Evolutionary conservation across 2,329 filamentous ascomycete species (phyloP).

Genomic region (Calonectria leucothoes): DNA sequence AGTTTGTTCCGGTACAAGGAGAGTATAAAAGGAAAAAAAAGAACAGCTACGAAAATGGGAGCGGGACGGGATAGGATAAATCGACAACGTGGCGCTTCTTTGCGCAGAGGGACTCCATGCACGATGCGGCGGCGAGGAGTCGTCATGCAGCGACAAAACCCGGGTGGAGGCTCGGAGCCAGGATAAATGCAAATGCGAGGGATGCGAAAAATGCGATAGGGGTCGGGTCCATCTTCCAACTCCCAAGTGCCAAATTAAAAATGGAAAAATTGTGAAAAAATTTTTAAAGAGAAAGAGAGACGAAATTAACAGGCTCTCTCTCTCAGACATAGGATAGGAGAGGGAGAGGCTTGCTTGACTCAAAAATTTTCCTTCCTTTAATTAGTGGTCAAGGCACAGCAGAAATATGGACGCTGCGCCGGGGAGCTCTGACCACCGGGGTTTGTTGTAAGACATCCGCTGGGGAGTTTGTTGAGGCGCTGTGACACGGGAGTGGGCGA

Average conservation of each 20-base stretch:
- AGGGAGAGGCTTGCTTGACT: background rate
- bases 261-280: too few species aligned
- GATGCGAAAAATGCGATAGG: conserved; percentile 2
- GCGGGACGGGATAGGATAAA: background rate
- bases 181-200: background rate
- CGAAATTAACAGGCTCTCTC: background rate
- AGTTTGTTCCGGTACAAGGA: conserved; percentile 9
- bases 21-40: too few species aligned
- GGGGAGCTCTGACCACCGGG: conserved; percentile 16
- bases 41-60: conserved; percentile 3
- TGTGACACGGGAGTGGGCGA: background rate
- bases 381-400: background rate
- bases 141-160: conserved; percentile 9
- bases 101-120: conserved; percentile 16
- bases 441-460: conserved; percentile 5
- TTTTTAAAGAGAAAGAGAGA: too few species aligned
- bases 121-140: conserved; percentile 12
- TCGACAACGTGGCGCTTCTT: conserved; percentile 13
- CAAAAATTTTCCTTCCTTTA: background rate
- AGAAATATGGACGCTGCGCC: background rate
- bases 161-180: background rate
- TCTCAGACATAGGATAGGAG: background rate
- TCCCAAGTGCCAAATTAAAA: background rate
- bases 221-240: background rate
- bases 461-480: conserved; percentile 14